phyloP scores from a whole-genome alignment of 2,329 filamentous ascomycete genomes.

The Penicillium sp. region DNA sequence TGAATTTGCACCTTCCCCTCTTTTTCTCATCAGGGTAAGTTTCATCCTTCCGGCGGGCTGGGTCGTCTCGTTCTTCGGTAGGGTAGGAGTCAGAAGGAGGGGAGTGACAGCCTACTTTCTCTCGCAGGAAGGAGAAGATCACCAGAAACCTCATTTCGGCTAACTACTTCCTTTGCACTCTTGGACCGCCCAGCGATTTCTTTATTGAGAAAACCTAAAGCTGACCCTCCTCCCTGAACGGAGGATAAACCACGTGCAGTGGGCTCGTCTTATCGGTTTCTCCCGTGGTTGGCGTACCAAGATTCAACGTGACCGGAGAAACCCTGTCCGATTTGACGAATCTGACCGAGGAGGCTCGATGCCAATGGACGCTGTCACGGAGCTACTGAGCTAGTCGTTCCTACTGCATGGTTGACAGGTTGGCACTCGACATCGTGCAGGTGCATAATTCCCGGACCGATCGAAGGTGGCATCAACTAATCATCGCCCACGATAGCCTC shows the following conservation, averaged over 20 bases:
- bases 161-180: neutral
- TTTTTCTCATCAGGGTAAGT: neutral
- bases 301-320: constrained; percentile 25
- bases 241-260: constrained; percentile 20
- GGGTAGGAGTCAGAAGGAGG: neutral
- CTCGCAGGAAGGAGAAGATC: neutral
- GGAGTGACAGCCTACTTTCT: neutral
- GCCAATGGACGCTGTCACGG: constrained; percentile 5
- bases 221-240: constrained; percentile 14
- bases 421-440: constrained; percentile 14
- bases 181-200: neutral
- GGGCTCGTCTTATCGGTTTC: constrained; percentile 21
- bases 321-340: constrained; percentile 20
- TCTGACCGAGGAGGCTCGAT: constrained; percentile 18
- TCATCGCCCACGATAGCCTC: constrained; percentile 6
- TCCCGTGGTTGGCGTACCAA: constrained; percentile 30
- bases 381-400: constrained; percentile 16
- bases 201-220: neutral
- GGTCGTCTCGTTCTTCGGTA: neutral
- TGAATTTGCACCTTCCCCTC: neutral
- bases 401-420: constrained; percentile 20
- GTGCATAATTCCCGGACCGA: constrained; percentile 9
- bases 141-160: neutral
- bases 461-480: constrained; percentile 15
- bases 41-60: neutral